Base-by-base conservation (phyloP, 768 basidiomycete genomes). In the Krasilnikovozyma curviuscula region DNA sequence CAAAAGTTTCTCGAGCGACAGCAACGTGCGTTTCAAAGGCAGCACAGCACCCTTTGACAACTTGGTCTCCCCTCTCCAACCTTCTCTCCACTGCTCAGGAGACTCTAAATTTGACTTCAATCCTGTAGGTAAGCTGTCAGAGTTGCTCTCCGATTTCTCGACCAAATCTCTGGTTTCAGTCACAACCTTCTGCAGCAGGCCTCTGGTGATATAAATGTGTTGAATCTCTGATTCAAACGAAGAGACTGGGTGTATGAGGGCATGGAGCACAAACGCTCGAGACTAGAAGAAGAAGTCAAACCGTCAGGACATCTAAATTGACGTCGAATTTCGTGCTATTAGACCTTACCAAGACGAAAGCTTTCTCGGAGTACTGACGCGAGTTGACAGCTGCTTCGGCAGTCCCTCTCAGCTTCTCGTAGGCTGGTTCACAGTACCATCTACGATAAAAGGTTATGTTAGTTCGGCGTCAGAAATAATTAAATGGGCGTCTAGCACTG, bases 401-500 rank as follows among this genome's bases (percentile, higher is more conserved):
- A n/a, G 88, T 91, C 2, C 85, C 84, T 53, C 83, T 72, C 34
- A 91, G 68, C 59, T 88, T 93, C 59, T 91, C 88, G 58, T 81
- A 93, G 0, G 84, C 84, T 23, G 88, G 88, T 60, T 95, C 86
- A 56, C 82, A 85, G 59, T 78, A 88, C 79, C 79, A 84, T 49
- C 81, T 83, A 55, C 7, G 2, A 23, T 41, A 9, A 37, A 49
- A 37, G 18, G 27, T 6, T 19, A 19, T 12, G 3, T 2, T 1
- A 28, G 10, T 31, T 18, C 8, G 18, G 25, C 14, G 18, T 18
- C 32, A 37, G 35, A 9, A 25, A 16, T 19, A 21, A 21, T 32
- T 18, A 39, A 48, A 37, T 48, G 5, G 40, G n/a, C 50, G 48
- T 38, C 49, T 50, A 46, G 38, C 45, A 30, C 73, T 83, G 61